Base-by-base conservation (phyloP, 805 yeast species). In the Saccharomyces jurei region DNA sequence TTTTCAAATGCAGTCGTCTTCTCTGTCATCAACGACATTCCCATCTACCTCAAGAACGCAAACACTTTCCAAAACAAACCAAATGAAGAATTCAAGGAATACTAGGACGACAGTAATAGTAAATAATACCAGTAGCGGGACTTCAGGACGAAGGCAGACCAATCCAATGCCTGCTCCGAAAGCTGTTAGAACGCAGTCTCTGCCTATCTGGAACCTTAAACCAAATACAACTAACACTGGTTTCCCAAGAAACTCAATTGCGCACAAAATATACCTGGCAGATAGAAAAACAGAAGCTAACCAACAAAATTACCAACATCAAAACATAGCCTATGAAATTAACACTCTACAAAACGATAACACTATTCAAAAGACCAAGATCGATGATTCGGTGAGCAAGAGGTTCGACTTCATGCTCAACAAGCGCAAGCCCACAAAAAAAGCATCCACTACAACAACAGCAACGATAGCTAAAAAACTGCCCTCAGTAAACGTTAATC, bases 101-200 rank as follows among this genome's bases (percentile, higher is more conserved):
- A 2, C 50, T 46, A 41, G 54, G 36, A 9, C 48, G 28, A 53
- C 51, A 28, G 26, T n/a, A 25, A 25, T 50, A 28, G 6, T 46
- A 6, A 46, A 26, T 26, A 46, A 22, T 22, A 46, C 30, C 1
- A n/a, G 29, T n/a, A 26, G 8, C 10, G 28, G 17, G 13, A 30
- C 46, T 28, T 10, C 57, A 55, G 50, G 44, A 17, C 22, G 25
- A 8, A 66, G 77, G 51, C 68, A 63, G 52, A 74, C 73, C n/a
- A 75, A 75, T 58, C 72, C 73, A 46, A 70, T 65, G 41, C 77
- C 78, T 2, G 78, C 78, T n/a, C 79, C 77, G 52, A 75, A 71
- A 59, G 80, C 80, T 4, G 69, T 62, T 30, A 68, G 79, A 61
- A 75, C 80, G 1, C 77, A 74, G 58, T 76, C 80, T 1, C 60